Evolutionary conservation across 306 rosid genomes (phyloP).

Genomic region (Begonia fuchsioides): DNA sequence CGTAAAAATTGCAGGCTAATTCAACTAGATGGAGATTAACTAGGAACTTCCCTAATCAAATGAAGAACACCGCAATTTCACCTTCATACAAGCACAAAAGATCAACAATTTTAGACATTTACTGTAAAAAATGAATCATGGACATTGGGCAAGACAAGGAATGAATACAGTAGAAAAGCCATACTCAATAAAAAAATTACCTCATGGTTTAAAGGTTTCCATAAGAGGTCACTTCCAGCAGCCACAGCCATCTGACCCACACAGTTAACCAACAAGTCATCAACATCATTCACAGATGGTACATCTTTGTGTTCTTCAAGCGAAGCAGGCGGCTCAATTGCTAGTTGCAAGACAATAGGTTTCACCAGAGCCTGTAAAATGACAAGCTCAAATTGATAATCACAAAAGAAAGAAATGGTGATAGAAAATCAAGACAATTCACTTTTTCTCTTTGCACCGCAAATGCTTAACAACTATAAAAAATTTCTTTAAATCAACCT

Average conservation of each 20-base stretch:
- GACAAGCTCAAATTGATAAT: too few species aligned
- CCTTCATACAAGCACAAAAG: too few species aligned
- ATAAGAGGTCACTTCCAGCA: constrained; percentile 72
- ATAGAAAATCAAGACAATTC: too few species aligned
- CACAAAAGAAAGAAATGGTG: not conserved
- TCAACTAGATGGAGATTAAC: too few species aligned
- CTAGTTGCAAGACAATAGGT: constrained; percentile 73
- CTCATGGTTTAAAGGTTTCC: constrained; percentile 89
- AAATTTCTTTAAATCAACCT: too few species aligned
- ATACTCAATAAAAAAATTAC: constrained; percentile 13
- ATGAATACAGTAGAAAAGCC: not conserved
- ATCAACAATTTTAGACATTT: too few species aligned
- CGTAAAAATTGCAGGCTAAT: too few species aligned
- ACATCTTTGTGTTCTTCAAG: constrained; percentile 34
- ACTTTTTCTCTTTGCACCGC: too few species aligned
- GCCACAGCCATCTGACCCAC: constrained; percentile 93
- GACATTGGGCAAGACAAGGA: not conserved
- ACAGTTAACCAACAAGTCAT: constrained; percentile 66
- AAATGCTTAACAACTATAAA: too few species aligned
- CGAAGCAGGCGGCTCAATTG: constrained; percentile 49
- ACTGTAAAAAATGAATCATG: too few species aligned
- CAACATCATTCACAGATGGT: constrained; percentile 56
- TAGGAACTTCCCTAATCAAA: too few species aligned
- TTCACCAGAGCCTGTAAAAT: constrained; percentile 57
- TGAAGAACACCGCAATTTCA: too few species aligned